phyloP scores from a whole-genome alignment of 441 rosid genomes.

The Gossypium gossypioides region DNA sequence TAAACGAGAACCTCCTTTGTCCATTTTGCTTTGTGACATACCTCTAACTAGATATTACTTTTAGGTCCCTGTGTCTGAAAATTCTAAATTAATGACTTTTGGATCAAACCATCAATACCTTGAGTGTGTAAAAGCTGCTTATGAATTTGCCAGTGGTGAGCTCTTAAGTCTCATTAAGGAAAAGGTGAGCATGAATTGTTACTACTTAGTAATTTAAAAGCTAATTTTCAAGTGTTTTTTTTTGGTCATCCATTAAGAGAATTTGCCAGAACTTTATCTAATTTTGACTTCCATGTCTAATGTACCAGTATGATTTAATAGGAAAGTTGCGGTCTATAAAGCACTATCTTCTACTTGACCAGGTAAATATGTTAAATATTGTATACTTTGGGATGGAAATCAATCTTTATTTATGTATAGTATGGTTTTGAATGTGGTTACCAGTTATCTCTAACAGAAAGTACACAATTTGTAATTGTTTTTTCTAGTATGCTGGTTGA shows the following conservation, averaged over 20 bases:
- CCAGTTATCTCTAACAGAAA: background rate
- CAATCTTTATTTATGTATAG: background rate
- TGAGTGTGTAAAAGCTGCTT: constrained; percentile 83
- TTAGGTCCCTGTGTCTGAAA: constrained; percentile 80
- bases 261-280: constrained; percentile 10
- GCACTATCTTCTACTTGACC: constrained; percentile 97
- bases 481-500: background rate
- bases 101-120: constrained; percentile 90
- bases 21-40: constrained; percentile 12
- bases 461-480: background rate
- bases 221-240: background rate
- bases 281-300: constrained; percentile 11
- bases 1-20: background rate
- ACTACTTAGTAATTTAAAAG: background rate
- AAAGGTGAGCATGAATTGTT: constrained; percentile 38
- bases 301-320: constrained; percentile 70
- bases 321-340: constrained; percentile 87
- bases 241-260: background rate
- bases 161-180: constrained; percentile 74
- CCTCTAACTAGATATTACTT: constrained; percentile 15
- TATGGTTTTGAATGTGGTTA: background rate
- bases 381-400: background rate
- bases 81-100: constrained; percentile 67
- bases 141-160: constrained; percentile 81
- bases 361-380: constrained; percentile 42